A percentile compares a stretch with the other conserved stretches of the same genome.
Conservation (phyloP, 164 flowering plant genomes). For the Liquidambar formosana region DNA sequence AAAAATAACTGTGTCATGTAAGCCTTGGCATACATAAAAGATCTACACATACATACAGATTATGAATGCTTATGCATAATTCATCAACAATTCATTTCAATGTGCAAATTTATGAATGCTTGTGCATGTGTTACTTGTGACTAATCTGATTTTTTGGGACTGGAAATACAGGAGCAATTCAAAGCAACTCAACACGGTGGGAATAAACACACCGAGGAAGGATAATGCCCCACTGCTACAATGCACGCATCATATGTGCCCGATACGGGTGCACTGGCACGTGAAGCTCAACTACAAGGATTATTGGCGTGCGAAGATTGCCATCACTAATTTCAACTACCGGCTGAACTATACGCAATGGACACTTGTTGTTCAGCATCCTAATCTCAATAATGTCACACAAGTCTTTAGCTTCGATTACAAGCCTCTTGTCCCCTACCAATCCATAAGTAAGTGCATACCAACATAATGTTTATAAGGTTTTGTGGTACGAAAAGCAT, state of each 20-base stretch:
- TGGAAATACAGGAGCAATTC: constrained; percentile 54
- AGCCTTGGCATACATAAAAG: constrained; percentile 12
- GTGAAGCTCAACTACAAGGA: constrained; percentile 76
- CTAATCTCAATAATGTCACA: constrained; percentile 80
- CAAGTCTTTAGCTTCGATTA: constrained; percentile 85
- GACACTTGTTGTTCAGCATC: constrained; percentile 81
- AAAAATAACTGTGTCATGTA: constrained; percentile 59
- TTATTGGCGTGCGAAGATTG: constrained; percentile 78
- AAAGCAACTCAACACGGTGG: constrained; percentile 38
- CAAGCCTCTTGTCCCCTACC: constrained; percentile 72
- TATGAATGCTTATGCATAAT: no score
- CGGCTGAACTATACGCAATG: constrained; percentile 73
- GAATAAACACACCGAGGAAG: constrained; percentile 70
- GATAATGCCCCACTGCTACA: constrained; percentile 69
- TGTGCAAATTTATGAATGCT: no score
- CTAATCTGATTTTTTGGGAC: no score
- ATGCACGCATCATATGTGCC: constrained; percentile 86
- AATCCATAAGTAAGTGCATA: constrained; percentile 72
- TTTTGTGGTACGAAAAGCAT: no score
- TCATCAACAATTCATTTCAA: no score
- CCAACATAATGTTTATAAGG: neutral
- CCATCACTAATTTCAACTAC: constrained; percentile 78
- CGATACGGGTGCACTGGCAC: constrained; percentile 75
- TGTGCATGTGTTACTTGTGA: no score
- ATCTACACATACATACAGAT: neutral